Conservation (phyloP, 805 yeast species). For the Torulaspora delbrueckii region DNA sequence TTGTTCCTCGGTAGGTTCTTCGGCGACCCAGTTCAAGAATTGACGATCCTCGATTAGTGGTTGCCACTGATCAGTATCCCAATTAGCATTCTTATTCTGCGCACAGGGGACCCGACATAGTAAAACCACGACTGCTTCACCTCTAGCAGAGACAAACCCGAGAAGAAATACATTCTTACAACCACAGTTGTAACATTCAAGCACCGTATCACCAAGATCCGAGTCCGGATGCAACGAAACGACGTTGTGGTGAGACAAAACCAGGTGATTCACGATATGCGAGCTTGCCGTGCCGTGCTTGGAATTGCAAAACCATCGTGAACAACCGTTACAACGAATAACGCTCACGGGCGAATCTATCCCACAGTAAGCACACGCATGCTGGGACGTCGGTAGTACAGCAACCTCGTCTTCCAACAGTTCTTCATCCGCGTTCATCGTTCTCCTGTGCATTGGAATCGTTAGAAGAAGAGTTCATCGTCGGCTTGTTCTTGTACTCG, state of each 20-base stretch:
- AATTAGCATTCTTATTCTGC: conserved; percentile 63
- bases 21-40: conserved; percentile 77
- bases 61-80: conserved; percentile 90
- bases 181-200: conserved; percentile 92
- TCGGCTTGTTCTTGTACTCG: not conserved
- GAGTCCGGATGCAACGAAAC: conserved; percentile 75
- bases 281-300: conserved; percentile 55
- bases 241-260: conserved; percentile 67
- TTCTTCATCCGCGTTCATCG: conserved; percentile 2
- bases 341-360: conserved; percentile 58
- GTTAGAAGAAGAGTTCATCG: not conserved
- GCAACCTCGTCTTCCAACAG: conserved; percentile 1
- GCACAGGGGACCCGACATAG: conserved; percentile 88
- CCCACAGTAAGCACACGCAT: conserved; percentile 69
- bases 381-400: conserved; percentile 17
- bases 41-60: conserved; percentile 75
- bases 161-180: conserved; percentile 69
- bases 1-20: conserved; percentile 62
- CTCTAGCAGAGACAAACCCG: conserved; percentile 84
- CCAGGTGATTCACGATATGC: conserved; percentile 82
- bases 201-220: conserved; percentile 76
- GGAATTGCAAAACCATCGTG: conserved; percentile 87
- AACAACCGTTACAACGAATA: conserved; percentile 69
- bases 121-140: conserved; percentile 80
- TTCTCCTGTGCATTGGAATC: not conserved